Percentiles rank a stretch among this genome's conserved stretches.
Conservation (phyloP, 164 flowering plant genomes). For the Aristolochia californica region DNA sequence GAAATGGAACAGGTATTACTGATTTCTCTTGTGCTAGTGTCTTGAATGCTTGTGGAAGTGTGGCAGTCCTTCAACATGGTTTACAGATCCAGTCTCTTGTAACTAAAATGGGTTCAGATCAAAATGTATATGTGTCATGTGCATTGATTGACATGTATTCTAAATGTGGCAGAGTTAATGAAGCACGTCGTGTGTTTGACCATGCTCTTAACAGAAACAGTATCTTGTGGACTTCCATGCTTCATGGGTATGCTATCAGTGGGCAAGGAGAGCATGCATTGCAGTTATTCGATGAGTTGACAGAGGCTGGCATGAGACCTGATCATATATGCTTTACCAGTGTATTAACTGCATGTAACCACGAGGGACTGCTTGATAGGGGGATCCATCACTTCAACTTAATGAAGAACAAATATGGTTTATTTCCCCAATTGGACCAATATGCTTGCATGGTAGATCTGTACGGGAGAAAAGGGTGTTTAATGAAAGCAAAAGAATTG, state of each 20-base stretch:
- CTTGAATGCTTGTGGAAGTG: slow-evolving; percentile 34
- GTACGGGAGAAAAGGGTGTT: slow-evolving; percentile 32
- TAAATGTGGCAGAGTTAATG: slow-evolving; percentile 34
- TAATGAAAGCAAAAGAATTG: slow-evolving; percentile 34
- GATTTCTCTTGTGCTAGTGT: slow-evolving; percentile 24
- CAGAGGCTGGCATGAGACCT: slow-evolving; percentile 18
- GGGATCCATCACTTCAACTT: slow-evolving; percentile 32
- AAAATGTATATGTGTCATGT: slow-evolving; percentile 24
- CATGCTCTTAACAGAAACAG: slow-evolving; percentile 17
- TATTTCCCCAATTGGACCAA: slow-evolving; percentile 38
- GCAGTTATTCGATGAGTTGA: slow-evolving; percentile 26
- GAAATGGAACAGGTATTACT: slow-evolving; percentile 13
- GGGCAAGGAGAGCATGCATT: slow-evolving; percentile 34
- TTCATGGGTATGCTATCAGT: slow-evolving; percentile 34
- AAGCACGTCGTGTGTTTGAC: slow-evolving; percentile 28
- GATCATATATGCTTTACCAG: slow-evolving; percentile 39
- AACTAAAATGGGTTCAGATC: slow-evolving; percentile 31
- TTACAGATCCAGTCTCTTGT: slow-evolving; percentile 28
- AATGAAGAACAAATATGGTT: slow-evolving; percentile 29
- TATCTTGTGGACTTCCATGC: slow-evolving; percentile 36
- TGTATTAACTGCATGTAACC: slow-evolving; percentile 45
- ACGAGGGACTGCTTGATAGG: slow-evolving; percentile 35
- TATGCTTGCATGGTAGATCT: slow-evolving; percentile 45
- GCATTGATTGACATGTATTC: slow-evolving; percentile 44
- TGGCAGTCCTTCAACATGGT: slow-evolving; percentile 27